phyloP scores from a whole-genome alignment of 345 rosid species.

The Boechera divaricarpa region DNA sequence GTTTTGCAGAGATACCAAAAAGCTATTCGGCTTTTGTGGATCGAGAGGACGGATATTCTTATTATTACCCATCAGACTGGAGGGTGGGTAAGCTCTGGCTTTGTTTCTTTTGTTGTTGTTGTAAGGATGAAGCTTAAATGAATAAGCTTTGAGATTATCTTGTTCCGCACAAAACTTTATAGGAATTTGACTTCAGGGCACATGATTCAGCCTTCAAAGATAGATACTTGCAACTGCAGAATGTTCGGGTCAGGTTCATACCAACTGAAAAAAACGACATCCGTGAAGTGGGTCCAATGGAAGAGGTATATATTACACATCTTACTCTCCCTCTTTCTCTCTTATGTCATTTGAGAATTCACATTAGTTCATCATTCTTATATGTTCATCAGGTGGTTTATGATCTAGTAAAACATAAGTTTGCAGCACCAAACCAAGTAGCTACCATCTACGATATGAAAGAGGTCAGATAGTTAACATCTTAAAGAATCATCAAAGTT shows the following conservation, averaged over 20 bases:
- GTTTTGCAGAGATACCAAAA: conserved; percentile 64
- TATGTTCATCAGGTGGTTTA: conserved; percentile 56
- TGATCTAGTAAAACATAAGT: conserved; percentile 63
- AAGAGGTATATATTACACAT: conserved; percentile 57
- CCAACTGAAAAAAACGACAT: conserved; percentile 77
- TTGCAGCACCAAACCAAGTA: conserved; percentile 77
- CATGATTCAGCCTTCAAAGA: conserved; percentile 94
- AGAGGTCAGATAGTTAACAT: conserved; percentile 56
- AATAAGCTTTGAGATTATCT: conserved; percentile 21
- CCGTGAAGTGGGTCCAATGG: conserved; percentile 82
- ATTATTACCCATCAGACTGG: conserved; percentile 91
- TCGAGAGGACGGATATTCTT: conserved; percentile 74
- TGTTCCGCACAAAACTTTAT: neutral
- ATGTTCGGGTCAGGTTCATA: conserved; percentile 85
- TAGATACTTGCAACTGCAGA: conserved; percentile 71
- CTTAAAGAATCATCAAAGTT: conserved; percentile 14
- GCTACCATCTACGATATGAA: conserved; percentile 64
- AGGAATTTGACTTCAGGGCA: conserved; percentile 87
- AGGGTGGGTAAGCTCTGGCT: conserved; percentile 67
- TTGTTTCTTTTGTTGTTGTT: neutral
- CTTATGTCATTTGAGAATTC: neutral
- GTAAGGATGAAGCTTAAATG: neutral
- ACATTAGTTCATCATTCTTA: conserved; percentile 3
- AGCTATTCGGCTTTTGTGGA: conserved; percentile 70
- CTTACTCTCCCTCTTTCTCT: neutral